phyloP scores from a whole-genome alignment of 495 filamentous ascomycete genomes.

The Aspergillus biplanus region DNA sequence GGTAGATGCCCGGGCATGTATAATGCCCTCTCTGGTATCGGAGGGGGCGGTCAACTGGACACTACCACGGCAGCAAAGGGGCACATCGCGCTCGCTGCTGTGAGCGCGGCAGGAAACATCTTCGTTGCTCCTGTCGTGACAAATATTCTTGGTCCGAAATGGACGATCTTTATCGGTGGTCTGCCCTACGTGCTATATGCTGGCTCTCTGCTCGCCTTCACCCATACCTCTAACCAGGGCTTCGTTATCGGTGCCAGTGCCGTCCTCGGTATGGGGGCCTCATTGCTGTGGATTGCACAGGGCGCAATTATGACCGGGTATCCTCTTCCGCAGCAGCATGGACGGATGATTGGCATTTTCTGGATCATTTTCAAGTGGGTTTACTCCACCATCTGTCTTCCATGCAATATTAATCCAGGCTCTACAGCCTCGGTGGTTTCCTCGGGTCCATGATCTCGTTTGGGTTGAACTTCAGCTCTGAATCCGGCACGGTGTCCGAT shows the following conservation, averaged over 20 bases:
- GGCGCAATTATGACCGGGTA: constrained; percentile 60
- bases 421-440: constrained; percentile 42
- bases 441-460: constrained; percentile 33
- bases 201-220: constrained; percentile 59
- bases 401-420: not conserved
- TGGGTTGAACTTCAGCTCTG: not conserved
- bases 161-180: constrained; percentile 22
- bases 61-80: constrained; percentile 32
- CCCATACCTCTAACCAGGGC: constrained; percentile 68
- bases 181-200: constrained; percentile 52
- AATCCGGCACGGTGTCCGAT: constrained; percentile 52
- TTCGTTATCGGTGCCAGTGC: constrained; percentile 72
- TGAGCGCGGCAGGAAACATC: constrained; percentile 30
- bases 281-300: constrained; percentile 55
- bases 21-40: constrained; percentile 65
- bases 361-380: constrained; percentile 54
- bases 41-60: constrained; percentile 55
- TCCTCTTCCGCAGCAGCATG: constrained; percentile 50
- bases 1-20: constrained; percentile 72
- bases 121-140: not conserved
- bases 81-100: constrained; percentile 53
- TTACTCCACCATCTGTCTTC: not conserved
- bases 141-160: not conserved
- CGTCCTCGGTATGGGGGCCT: constrained; percentile 52
- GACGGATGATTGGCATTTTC: constrained; percentile 55